Evolutionary conservation across 345 rosid genomes (phyloP), one percentile per base, ranked within the genome.

Genomic region (Boechera retrofracta): DNA sequence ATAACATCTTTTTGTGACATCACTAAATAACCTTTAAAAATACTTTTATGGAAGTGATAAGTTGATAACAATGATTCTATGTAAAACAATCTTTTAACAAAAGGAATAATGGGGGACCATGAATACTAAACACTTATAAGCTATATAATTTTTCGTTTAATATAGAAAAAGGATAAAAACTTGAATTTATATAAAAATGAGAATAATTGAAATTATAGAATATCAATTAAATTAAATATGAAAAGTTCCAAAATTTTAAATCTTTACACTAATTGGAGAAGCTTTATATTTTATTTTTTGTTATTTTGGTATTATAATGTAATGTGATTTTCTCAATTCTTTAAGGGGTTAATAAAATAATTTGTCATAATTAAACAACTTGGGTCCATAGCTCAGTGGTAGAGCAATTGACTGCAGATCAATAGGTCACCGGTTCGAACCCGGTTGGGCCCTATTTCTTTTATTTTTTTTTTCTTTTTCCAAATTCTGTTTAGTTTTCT

Each of bases 371-470:
- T 0, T 0, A 1, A 52, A 2, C 21, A 36, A 5, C 4, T 6
- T 56, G 91, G 89, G 89, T 87, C 85, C 85, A 83, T 89, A 85
- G 92, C 90, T 92, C 91, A 87, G 91, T 87, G 89, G 96, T 89
- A 86, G 96, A 88, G 91, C 90, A 89, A 86, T 88, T 91, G 90
- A 87, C 91, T 87, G 87, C 87, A 87, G 91, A 87, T 89, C 90
- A 89, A 87, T 86, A 88, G 95, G 91, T 87, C 96, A 83, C 80
- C 77, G 87, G 86, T 82, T 84, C 85, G 81, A 78, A 71, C 81
- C 76, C 85, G 80, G 81, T 82, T 77, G 88, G 85, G 85, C 86
- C 83, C 81, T 71, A 0, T 0, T 10, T 12, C 15, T 0, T 35
- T n/a, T n/a, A 10, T 8, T 12, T 18, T 6, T 10, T 1, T 4